Percentiles rank a stretch among this genome's conserved stretches.
Evolutionary conservation across 2,329 filamentous ascomycete species (phyloP).

Genomic region (Aspergillus pseudoviridinutans): DNA sequence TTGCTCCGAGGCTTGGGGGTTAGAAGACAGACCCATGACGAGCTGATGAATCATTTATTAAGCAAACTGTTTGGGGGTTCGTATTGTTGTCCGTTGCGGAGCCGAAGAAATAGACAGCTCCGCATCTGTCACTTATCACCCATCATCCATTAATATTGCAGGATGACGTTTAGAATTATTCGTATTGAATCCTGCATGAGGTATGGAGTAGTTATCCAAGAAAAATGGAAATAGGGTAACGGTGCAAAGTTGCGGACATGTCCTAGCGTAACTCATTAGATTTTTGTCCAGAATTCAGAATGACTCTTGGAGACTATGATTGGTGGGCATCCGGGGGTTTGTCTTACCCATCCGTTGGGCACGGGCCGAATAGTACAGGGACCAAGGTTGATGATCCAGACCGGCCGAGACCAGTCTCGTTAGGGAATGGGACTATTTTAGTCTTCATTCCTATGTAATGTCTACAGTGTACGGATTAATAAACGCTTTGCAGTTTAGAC

Average conservation of each 20-base stretch:
- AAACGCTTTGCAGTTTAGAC: not conserved
- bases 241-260: not conserved
- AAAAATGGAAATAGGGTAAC: not conserved
- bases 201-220: not conserved
- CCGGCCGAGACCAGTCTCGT: constrained; percentile 6
- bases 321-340: not conserved
- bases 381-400: constrained; percentile 2
- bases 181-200: not conserved
- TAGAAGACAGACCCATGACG: not conserved
- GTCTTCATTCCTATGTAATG: not conserved
- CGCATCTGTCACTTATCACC: not conserved
- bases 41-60: not conserved
- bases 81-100: not conserved
- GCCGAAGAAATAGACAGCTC: not conserved
- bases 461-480: not conserved
- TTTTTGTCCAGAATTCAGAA: not conserved
- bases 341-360: not conserved
- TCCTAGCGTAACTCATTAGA: not conserved
- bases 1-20: not conserved
- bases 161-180: not conserved
- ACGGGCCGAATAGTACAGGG: not conserved
- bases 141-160: not conserved
- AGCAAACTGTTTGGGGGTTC: not conserved
- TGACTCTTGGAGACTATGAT: not conserved
- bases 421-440: not conserved